Conservation (phyloP, 2,329 filamentous ascomycete genomes). For the Orbilia quercus region DNA sequence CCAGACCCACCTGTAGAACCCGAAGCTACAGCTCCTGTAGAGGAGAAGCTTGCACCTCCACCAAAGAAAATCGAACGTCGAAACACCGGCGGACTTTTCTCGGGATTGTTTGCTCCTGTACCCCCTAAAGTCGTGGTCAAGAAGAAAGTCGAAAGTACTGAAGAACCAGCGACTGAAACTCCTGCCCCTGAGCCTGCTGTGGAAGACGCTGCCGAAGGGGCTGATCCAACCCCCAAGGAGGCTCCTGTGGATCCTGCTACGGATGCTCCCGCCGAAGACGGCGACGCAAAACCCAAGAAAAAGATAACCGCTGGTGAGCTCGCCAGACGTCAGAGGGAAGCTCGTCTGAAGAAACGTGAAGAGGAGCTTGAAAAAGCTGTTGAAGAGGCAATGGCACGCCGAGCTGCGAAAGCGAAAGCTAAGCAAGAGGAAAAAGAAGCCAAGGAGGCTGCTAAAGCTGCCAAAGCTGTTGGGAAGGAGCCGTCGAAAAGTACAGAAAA, state of each 20-base stretch:
- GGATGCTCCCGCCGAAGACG: slow-evolving; percentile 2
- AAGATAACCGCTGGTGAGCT: slow-evolving; percentile 55
- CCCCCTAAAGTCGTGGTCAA: slow-evolving; percentile 22
- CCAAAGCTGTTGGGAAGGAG: slow-evolving; percentile 36
- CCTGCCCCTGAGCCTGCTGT: slow-evolving; percentile 17
- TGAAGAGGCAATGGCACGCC: slow-evolving; percentile 43
- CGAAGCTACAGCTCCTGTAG: slow-evolving; percentile 22
- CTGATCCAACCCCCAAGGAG: slow-evolving; percentile 21
- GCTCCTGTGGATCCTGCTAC: slow-evolving; percentile 12
- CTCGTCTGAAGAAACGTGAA: slow-evolving; percentile 23
- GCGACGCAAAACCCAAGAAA: slow-evolving; percentile 46
- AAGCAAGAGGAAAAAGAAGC: slow-evolving; percentile 47
- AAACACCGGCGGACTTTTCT: slow-evolving; percentile 33
- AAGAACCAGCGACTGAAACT: slow-evolving; percentile 29
- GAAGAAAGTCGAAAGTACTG: slow-evolving; percentile 33
- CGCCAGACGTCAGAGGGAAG: slow-evolving; percentile 42
- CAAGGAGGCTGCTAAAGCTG: slow-evolving; percentile 46
- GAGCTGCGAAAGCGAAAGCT: slow-evolving; percentile 41
- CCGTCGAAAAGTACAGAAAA: slow-evolving; percentile 24
- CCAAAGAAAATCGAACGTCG: slow-evolving; percentile 43
- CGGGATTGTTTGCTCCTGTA: slow-evolving; percentile 31
- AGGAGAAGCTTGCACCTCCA: slow-evolving; percentile 26
- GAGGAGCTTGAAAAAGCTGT: slow-evolving; percentile 40
- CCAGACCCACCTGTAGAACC: slow-evolving; percentile 33
- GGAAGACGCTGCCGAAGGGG: slow-evolving; percentile 27